Conservation (phyloP, 257 asterid species). For the Lithospermum erythrorhizon region DNA sequence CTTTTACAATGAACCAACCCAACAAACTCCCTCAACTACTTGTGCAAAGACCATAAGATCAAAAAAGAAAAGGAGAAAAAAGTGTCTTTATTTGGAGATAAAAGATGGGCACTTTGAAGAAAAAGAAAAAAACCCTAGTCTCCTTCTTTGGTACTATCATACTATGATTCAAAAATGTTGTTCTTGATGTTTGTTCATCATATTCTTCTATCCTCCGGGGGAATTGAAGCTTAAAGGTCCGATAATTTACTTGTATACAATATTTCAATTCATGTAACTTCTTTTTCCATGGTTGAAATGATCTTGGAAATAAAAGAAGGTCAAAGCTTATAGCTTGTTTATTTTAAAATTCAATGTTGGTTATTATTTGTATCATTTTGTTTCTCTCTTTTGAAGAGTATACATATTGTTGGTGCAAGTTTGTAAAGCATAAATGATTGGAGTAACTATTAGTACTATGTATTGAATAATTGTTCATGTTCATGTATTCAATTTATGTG, state of each 20-base stretch:
- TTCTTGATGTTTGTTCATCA: conserved; percentile 25
- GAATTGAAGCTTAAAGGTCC: conserved; percentile 74
- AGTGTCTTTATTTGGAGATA: conserved; percentile 10
- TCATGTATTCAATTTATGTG: background rate
- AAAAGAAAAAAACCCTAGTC: conserved; percentile 44
- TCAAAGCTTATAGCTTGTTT: no score
- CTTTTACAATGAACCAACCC: conserved; percentile 17
- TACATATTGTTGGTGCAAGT: background rate
- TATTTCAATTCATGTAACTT: background rate
- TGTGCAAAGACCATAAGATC: conserved; percentile 13
- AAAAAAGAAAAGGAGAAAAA: conserved; percentile 22
- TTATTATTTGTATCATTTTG: background rate
- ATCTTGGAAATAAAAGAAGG: background rate
- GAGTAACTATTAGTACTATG: background rate
- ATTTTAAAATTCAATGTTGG: no score
- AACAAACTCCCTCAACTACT: conserved; percentile 18
- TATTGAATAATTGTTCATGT: no score
- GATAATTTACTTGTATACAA: conserved; percentile 19
- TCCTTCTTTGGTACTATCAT: background rate
- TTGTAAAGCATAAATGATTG: background rate
- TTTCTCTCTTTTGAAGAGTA: background rate
- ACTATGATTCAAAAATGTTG: background rate
- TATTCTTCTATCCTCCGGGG: conserved; percentile 22
- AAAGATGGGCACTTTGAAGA: conserved; percentile 21
- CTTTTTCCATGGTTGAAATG: background rate